Base-by-base conservation (phyloP, 1,139 yeast species). In the Zygoascus hellenicus region DNA sequence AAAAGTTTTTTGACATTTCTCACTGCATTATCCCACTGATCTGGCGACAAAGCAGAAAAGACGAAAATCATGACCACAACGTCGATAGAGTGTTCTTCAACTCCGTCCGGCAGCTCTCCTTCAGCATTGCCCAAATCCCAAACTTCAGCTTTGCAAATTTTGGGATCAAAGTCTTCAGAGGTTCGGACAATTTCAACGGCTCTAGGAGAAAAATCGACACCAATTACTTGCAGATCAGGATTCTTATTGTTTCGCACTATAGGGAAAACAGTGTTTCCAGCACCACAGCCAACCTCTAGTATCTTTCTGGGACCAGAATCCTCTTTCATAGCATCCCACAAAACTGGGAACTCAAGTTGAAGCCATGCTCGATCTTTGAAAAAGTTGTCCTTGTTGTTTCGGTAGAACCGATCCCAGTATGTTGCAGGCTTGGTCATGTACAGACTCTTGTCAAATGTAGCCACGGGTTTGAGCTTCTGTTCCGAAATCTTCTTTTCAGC, bases 321-420 rank as follows among this genome's bases (percentile, higher is more conserved):
- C 43, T 77, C 74, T 47, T 77, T 75, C 1, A 96, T 86, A 2
- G 89, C 84, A 52, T 81, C 83, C 60, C 84, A 90, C 35, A 92
- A 70, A 13, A 78, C 72, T 0, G 98, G 99, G 55, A 92, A 92
- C 68, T 92, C 99, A 43, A 90, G 84, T 61, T 86, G 88, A 50
- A 92, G 72, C 99, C 99, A 92, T 62, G 88, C 89, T 55, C 99
- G 76, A 66, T 92, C 97, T 64, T 92, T 92, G 75, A 92, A 92
- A 67, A 92, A 92, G 66, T 90, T 92, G 57, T 87, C 97, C 59
- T 77, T 79, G 66, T 94, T 90, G 63, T 92, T 85, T 59, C 83
- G 81, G 66, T 92, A 92, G 63, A 92, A 92, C 28, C 85, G 78
- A 66, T 94, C 96, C 99, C 99, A 92, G 65, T 83, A 92, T 56